Conservation (phyloP, 345 rosid species). For the Aquilaria sinensis region DNA sequence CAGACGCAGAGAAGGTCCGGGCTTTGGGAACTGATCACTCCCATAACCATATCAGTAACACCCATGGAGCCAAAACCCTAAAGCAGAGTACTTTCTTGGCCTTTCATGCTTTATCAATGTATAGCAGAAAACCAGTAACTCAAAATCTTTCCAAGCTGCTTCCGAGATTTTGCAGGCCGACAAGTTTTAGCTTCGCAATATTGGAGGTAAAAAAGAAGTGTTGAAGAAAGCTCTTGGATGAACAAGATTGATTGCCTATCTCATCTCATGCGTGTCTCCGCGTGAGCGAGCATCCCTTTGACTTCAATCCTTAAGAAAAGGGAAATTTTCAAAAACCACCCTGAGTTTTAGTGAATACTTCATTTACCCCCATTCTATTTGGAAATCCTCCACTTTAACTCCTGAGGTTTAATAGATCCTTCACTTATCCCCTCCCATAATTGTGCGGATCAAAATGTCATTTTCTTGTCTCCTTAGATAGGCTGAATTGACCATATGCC, state of each 20-base stretch:
- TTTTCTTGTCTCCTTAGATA: no score
- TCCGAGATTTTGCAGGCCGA: background rate
- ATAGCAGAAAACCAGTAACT: background rate
- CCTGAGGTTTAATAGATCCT: no score
- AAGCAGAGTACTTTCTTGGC: background rate
- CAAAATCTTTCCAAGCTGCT: background rate
- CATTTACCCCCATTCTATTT: no score
- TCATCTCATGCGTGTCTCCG: slow-evolving; percentile 15
- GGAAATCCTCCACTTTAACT: no score
- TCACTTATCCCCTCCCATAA: no score
- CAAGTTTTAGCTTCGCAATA: background rate
- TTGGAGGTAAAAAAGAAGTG: background rate
- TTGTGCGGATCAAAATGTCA: no score
- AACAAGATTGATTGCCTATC: background rate
- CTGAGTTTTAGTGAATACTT: no score
- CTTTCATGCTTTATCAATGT: background rate
- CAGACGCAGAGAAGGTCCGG: no score
- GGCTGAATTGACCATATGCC: no score
- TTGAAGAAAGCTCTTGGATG: background rate
- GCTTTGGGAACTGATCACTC: no score
- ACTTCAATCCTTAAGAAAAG: slow-evolving; percentile 5
- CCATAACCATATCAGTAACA: background rate
- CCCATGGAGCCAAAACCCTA: background rate
- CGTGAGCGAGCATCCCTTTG: slow-evolving; percentile 27
- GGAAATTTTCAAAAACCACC: no score